phyloP scores from a whole-genome alignment of 306 rosid species.

The Cicer cuneatum region DNA sequence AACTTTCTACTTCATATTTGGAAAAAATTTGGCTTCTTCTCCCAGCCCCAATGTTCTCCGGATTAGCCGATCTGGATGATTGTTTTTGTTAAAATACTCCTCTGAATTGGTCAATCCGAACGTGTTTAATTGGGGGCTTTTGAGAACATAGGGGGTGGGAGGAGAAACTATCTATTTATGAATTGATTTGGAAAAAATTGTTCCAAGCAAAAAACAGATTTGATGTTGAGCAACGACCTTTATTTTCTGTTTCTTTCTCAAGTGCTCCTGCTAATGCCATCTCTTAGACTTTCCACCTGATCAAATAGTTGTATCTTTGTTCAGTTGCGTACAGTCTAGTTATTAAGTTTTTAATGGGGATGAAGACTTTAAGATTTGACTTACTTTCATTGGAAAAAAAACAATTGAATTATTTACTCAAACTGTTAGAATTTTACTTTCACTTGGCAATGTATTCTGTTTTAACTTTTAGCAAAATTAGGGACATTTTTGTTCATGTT shows the following conservation, averaged over 20 bases:
- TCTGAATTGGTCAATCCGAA: no score
- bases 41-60: no score
- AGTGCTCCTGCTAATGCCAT: conserved; percentile 10
- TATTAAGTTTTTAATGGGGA: conserved; percentile 21
- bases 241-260: neutral
- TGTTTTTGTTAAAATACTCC: no score
- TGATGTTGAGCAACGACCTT: conserved; percentile 34
- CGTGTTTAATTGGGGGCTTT: no score
- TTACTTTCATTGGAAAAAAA: conserved; percentile 15
- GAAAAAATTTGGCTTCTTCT: no score
- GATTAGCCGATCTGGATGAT: no score
- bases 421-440: neutral
- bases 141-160: no score
- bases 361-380: conserved; percentile 1
- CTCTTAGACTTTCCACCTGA: neutral
- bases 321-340: neutral
- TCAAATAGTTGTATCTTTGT: conserved; percentile 11
- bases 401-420: conserved; percentile 17
- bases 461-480: neutral
- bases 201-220: conserved; percentile 30
- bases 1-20: conserved; percentile 14
- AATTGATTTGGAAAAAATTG: conserved; percentile 37
- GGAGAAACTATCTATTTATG: neutral
- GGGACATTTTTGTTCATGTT: conserved; percentile 16
- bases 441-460: neutral